Evolutionary conservation across 352 stramenopile genomes (phyloP).

Genomic region (Phytophthora rubi): DNA sequence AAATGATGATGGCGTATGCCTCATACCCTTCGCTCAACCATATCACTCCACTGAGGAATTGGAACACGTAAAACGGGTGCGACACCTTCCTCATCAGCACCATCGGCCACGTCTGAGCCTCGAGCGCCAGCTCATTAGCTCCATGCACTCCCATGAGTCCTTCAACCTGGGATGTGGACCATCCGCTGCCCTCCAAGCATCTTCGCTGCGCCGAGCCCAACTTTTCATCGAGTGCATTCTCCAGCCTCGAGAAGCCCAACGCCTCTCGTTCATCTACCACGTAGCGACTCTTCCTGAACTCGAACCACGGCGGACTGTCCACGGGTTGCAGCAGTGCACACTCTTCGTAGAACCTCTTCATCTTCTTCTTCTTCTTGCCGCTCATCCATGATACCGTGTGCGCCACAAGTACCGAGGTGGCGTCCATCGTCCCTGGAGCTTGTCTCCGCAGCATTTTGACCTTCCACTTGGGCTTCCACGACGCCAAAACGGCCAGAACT

Average conservation of each 20-base stretch:
- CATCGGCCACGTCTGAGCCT: constrained; percentile 46
- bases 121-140: constrained; percentile 62
- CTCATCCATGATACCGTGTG: constrained; percentile 27
- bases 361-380: constrained; percentile 28
- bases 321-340: constrained; percentile 43
- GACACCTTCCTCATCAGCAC: constrained; percentile 74
- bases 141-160: constrained; percentile 58
- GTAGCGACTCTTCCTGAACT: constrained; percentile 75
- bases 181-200: constrained; percentile 34
- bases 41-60: constrained; percentile 67
- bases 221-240: constrained; percentile 63
- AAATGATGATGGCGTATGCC: constrained; percentile 71
- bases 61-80: constrained; percentile 86
- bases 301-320: constrained; percentile 56
- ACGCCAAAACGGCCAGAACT: constrained; percentile 45
- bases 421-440: constrained; percentile 48
- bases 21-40: constrained; percentile 76
- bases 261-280: constrained; percentile 58
- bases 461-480: constrained; percentile 68
- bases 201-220: constrained; percentile 34
- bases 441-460: constrained; percentile 58
- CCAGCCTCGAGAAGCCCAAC: constrained; percentile 56
- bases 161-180: constrained; percentile 36
- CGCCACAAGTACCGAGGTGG: constrained; percentile 60
- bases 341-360: constrained; percentile 50